Conservation (phyloP, 202 grass and related monocot genomes). For the Dendrocalamus latiflorus region DNA sequence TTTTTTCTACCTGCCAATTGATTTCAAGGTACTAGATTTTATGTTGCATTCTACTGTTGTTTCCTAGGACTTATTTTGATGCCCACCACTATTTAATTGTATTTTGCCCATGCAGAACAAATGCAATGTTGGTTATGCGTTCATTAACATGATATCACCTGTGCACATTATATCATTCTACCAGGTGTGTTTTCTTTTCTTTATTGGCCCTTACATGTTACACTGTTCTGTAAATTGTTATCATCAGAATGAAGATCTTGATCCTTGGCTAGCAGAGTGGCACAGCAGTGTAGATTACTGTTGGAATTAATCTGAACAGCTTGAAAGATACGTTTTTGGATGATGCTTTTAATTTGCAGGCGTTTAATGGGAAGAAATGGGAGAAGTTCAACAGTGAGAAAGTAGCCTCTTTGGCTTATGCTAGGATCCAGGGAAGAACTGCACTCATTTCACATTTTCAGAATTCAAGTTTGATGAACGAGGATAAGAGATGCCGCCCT, state of each 20-base stretch:
- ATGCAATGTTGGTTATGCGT: constrained; percentile 98
- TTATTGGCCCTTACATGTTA: neutral
- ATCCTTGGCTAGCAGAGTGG: constrained; percentile 2
- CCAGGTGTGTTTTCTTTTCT: constrained; percentile 47
- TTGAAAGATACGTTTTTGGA: neutral
- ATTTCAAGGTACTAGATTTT: constrained; percentile 74
- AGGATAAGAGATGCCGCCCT: constrained; percentile 93
- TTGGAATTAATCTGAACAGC: neutral
- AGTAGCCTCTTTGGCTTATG: constrained; percentile 89
- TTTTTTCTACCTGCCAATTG: constrained; percentile 96
- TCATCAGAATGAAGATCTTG: neutral
- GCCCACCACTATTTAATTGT: neutral
- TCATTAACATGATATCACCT: constrained; percentile 91
- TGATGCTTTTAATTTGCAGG: constrained; percentile 34
- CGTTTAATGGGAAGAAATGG: constrained; percentile 97
- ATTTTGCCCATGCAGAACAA: constrained; percentile 67
- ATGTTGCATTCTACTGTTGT: neutral
- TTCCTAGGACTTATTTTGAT: constrained; percentile 15
- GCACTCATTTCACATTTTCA: constrained; percentile 92
- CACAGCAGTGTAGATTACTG: neutral
- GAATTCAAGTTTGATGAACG: constrained; percentile 97
- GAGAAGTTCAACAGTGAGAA: constrained; percentile 99
- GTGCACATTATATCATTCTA: constrained; percentile 83
- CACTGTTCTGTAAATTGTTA: neutral
- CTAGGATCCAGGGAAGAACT: constrained; percentile 76